These are phyloP conservation scores for Mucor racemosus DNA, from an alignment of 371 early-diverging fungal species.

Conservation along the genomic window DNA sequence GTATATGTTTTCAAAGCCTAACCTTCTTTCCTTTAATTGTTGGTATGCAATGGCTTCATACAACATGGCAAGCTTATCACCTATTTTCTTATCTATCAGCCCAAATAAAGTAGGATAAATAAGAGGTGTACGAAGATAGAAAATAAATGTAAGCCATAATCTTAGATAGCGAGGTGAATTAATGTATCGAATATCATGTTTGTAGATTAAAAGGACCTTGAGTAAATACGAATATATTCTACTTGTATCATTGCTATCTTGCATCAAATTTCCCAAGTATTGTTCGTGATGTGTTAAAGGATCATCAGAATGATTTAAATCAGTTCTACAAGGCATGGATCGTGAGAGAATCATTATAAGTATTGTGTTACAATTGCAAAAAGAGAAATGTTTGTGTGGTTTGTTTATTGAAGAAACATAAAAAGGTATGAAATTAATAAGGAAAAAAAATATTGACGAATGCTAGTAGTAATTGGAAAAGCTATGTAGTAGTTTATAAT, in stretches of 20 bases:
- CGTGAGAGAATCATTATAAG: slow-evolving; percentile 15
- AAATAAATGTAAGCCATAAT: slow-evolving; percentile 38
- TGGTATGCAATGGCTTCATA: slow-evolving; percentile 37
- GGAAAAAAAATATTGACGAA: not conserved
- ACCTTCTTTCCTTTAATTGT: slow-evolving; percentile 14
- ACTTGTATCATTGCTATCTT: not conserved
- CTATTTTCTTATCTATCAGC: slow-evolving; percentile 35
- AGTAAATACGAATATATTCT: not conserved
- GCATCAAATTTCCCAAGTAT: not conserved
- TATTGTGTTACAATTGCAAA: not conserved
- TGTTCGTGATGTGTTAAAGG: slow-evolving; percentile 18
- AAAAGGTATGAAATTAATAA: not conserved
- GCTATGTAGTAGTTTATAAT: slow-evolving; percentile 6
- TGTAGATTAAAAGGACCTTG: not conserved
- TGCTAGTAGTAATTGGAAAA: not conserved
- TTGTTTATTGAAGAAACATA: not conserved
- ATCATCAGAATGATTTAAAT: slow-evolving; percentile 15
- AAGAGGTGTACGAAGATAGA: slow-evolving; percentile 17
- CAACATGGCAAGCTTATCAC: slow-evolving; percentile 29
- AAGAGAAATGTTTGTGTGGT: not conserved
- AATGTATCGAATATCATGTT: slow-evolving; percentile 17
- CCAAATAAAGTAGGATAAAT: slow-evolving; percentile 26
- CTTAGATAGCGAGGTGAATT: slow-evolving; percentile 34
- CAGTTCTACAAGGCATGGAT: slow-evolving; percentile 2
- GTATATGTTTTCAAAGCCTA: not conserved